Conservation (phyloP, 2,329 filamentous ascomycete genomes). For the Cladosporium oxysporum region DNA sequence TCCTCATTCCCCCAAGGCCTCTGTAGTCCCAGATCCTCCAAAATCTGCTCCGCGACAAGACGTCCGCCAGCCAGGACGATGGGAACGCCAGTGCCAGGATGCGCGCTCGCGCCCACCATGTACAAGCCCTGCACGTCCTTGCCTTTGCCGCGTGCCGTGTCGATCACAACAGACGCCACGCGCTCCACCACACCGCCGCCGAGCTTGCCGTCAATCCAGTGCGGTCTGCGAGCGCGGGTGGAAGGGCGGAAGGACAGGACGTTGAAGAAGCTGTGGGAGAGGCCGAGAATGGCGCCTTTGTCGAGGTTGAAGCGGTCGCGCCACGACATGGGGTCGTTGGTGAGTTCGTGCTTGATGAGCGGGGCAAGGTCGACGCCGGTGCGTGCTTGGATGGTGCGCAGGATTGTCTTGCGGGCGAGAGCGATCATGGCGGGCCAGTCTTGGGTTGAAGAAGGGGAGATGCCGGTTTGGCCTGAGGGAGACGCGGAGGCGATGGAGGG, state of each 20-base stretch:
- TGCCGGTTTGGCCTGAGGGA: constrained; percentile 35
- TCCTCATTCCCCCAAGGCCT: constrained; percentile 44
- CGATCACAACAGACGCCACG: constrained; percentile 30
- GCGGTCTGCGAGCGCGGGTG: constrained; percentile 58
- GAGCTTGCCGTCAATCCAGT: constrained; percentile 39
- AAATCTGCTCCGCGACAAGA: constrained; percentile 58
- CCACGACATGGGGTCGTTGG: constrained; percentile 69
- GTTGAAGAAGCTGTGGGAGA: constrained; percentile 74
- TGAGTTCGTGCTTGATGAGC: constrained; percentile 60
- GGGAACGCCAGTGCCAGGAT: constrained; percentile 75
- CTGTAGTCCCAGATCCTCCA: constrained; percentile 41
- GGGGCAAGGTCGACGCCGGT: constrained; percentile 57
- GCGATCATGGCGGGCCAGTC: constrained; percentile 64
- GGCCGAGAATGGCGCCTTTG: constrained; percentile 70
- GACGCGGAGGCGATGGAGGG: constrained; percentile 29
- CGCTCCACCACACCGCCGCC: constrained; percentile 30
- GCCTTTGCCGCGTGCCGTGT: constrained; percentile 26
- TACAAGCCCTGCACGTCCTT: constrained; percentile 56
- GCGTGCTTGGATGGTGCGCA: constrained; percentile 61
- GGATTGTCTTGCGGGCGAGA: constrained; percentile 60
- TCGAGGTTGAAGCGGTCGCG: constrained; percentile 70
- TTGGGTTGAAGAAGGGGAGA: constrained; percentile 48
- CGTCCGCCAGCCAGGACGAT: constrained; percentile 71
- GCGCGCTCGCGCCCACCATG: constrained; percentile 74
- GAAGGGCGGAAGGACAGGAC: constrained; percentile 66